These are phyloP conservation scores for Neurospora sp. DNA, from an alignment of 495 filamentous ascomycete species.

Conservation along the genomic window DNA sequence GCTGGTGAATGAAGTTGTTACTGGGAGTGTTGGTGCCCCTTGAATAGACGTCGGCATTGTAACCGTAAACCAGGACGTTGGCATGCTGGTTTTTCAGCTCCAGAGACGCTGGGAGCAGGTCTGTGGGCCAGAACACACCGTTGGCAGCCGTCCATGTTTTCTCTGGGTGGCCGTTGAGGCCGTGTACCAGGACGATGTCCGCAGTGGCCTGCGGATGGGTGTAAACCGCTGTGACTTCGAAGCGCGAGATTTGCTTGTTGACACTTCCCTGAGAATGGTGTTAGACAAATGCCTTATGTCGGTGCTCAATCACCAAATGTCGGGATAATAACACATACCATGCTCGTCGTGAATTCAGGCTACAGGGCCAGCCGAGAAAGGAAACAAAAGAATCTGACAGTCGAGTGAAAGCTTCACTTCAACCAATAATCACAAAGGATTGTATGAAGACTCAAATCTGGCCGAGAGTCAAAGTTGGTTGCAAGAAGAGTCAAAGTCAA, in stretches of 20 bases:
- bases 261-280: constrained; percentile 29
- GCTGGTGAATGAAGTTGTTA: constrained; percentile 69
- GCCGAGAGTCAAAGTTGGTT: not conserved
- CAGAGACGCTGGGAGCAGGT: constrained; percentile 59
- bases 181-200: constrained; percentile 72
- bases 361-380: not conserved
- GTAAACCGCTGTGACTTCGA: constrained; percentile 62
- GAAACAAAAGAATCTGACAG: not conserved
- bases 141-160: constrained; percentile 63
- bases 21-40: constrained; percentile 35
- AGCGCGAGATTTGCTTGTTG: constrained; percentile 50
- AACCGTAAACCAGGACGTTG: constrained; percentile 73
- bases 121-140: constrained; percentile 65
- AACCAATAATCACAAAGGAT: not conserved
- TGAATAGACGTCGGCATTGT: constrained; percentile 66
- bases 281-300: not conserved
- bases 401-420: not conserved
- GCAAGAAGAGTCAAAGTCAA: not conserved
- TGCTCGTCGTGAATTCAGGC: not conserved
- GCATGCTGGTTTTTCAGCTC: constrained; percentile 51
- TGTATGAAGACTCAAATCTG: not conserved
- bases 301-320: not conserved
- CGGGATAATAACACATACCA: not conserved
- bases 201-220: constrained; percentile 47
- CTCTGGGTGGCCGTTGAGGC: constrained; percentile 68